Percentiles rank a stretch among this genome's conserved stretches.
Conservation (phyloP, 2,329 filamentous ascomycete species). For the Verticillium isaacii region DNA sequence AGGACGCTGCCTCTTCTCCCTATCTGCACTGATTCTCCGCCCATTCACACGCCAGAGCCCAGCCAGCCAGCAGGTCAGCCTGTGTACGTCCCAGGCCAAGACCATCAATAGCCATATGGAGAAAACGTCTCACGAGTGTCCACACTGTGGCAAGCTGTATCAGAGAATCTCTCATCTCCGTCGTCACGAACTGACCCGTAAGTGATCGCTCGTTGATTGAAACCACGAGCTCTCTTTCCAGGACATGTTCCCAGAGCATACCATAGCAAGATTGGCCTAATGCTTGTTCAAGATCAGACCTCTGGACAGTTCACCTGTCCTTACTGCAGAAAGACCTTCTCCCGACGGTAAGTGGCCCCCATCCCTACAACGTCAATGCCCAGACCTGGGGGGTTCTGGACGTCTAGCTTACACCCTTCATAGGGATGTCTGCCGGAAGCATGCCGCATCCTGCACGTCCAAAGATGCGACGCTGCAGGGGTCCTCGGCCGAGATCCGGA, state of each 20-base stretch:
- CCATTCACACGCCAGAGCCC: too few relatives aligned
- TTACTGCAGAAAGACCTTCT: slow-evolving; percentile 15
- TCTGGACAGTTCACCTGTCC: slow-evolving; percentile 10
- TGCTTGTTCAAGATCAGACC: slow-evolving; percentile 4
- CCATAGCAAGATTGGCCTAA: neutral
- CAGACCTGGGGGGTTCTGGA: neutral
- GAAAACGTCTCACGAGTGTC: slow-evolving; percentile 6
- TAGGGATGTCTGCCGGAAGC: slow-evolving; percentile 21
- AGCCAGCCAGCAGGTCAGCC: neutral
- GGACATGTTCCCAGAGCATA: too few relatives aligned
- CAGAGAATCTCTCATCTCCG: slow-evolving; percentile 20
- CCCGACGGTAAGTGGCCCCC: slow-evolving; percentile 10
- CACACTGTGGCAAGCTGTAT: slow-evolving; percentile 18
- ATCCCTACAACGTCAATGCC: neutral
- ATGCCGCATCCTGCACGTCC: slow-evolving; percentile 15
- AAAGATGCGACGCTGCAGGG: slow-evolving; percentile 7
- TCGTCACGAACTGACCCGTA: slow-evolving; percentile 20
- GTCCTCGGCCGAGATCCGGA: slow-evolving; percentile 7
- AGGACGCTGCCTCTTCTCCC: too few relatives aligned
- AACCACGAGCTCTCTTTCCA: too few relatives aligned
- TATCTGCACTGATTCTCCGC: too few relatives aligned
- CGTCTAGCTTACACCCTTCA: neutral
- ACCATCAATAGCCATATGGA: neutral
- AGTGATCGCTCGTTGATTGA: slow-evolving; percentile 1
- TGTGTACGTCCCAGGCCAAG: neutral